phyloP scores from a whole-genome alignment of 108 stramenopile species.

The Mediolabrus comicus region DNA sequence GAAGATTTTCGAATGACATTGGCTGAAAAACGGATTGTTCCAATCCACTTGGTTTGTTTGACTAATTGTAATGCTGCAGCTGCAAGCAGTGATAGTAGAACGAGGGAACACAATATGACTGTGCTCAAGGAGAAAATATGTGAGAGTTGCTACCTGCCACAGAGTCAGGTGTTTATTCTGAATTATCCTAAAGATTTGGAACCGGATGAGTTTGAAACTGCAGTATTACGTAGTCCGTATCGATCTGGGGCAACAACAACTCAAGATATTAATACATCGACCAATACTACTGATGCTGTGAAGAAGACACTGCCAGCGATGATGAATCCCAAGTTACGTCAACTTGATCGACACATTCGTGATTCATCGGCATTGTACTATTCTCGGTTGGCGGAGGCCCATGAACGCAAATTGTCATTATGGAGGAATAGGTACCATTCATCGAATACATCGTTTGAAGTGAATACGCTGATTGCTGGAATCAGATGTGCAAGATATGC shows the following conservation, averaged over 20 bases:
- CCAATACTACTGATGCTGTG: not conserved
- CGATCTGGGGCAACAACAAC: not conserved
- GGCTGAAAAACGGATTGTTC: constrained; percentile 61
- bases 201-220: constrained; percentile 30
- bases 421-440: constrained; percentile 43
- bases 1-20: constrained; percentile 52
- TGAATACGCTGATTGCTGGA: constrained; percentile 32
- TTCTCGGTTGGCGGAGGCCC: constrained; percentile 24
- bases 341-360: constrained; percentile 20
- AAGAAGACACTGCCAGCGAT: not conserved
- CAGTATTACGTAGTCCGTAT: constrained; percentile 23
- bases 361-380: constrained; percentile 32
- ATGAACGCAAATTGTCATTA: constrained; percentile 32
- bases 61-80: constrained; percentile 11
- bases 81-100: not conserved
- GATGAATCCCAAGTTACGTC: constrained; percentile 25
- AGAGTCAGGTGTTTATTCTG: constrained; percentile 20
- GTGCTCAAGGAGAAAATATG: constrained; percentile 18
- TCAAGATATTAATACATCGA: not conserved
- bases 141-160: constrained; percentile 20
- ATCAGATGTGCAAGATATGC: constrained; percentile 45
- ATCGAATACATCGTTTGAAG: constrained; percentile 37
- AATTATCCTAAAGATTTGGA: constrained; percentile 27
- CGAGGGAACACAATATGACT: not conserved
- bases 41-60: constrained; percentile 66